Base-by-base conservation (phyloP, 169 alveolate genomes). In the Perkinsus chesapeaki region DNA sequence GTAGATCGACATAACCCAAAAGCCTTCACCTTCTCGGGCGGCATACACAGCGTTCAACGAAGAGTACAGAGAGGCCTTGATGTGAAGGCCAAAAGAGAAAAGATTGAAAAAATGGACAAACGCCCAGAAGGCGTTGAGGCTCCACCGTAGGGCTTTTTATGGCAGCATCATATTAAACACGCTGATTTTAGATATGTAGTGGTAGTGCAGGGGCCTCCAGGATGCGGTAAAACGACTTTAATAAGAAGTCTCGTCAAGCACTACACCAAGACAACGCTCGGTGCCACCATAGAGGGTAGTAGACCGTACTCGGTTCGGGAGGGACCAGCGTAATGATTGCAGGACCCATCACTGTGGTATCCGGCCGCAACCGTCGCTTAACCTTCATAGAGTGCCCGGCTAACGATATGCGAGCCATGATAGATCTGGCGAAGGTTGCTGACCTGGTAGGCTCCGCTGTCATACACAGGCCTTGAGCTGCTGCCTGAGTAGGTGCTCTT, bases 351-450 rank as follows among this genome's bases (percentile, higher is more conserved):
- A 98, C 99, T 20, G 95, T 98, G 48, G 98, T 98, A 93, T 97
- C 99, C n/a, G 96, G 97, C 82, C 98, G 98, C 94, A 96, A 97
- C 90, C 98, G 99, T 39, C 97, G 99, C 93, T 93, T 99, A 91
- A 99, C 99, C 72, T 97, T 99, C 93, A 95, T 98, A 39, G 99
- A 99, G 95, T 98, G 99, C 91, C 99, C 99, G 5, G 97, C 96
- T 91, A 97, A 96, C 82, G 99, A 99, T 92, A 98, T 99, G 94
- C 95, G 96, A 27, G 98, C 98, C 73, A 99, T 99, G 99, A 97
- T 98, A 48, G 99, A 99, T 95, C 95, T 98, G 90, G 99, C 99
- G 39, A 99, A 99, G 95, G 97, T 99, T 16, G 99, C 99, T 0
- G 99, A 99, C 95, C 93, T 99, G 99, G 93, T 96, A 91, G 0